Conservation (phyloP, 2,329 filamentous ascomycete genomes). For the Colletotrichum gigasporum region DNA sequence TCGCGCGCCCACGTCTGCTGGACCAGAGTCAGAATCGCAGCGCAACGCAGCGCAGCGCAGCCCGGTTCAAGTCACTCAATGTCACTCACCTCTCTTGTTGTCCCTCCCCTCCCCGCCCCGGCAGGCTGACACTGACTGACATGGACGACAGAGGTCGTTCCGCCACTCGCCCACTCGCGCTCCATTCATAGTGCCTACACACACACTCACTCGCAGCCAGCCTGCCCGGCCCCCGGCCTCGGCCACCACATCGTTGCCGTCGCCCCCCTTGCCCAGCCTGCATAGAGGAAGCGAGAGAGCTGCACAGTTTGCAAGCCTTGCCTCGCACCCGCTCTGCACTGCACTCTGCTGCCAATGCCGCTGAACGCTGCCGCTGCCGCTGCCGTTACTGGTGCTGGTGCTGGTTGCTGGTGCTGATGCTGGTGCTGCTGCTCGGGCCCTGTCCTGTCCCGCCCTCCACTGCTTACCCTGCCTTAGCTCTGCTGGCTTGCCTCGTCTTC, state of each 20-base stretch:
- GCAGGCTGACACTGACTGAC: conserved; percentile 8
- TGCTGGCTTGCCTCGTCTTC: background rate
- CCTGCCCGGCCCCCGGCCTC: background rate
- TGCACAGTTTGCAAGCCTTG: background rate
- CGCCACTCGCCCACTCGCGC: background rate
- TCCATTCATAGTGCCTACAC: background rate
- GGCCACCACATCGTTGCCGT: background rate
- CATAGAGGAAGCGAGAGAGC: too few species aligned
- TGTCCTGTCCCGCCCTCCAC: conserved; percentile 1
- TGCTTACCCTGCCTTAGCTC: conserved; percentile 11
- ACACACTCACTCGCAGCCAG: background rate
- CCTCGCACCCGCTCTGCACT: too few species aligned
- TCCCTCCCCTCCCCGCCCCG: background rate
- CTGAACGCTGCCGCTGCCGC: too few species aligned
- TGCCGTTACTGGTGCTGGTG: too few species aligned
- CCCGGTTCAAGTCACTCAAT: background rate
- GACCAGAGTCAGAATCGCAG: background rate
- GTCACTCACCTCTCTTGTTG: background rate
- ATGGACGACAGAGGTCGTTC: background rate
- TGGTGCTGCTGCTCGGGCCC: background rate
- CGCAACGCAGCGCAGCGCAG: background rate
- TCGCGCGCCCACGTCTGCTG: background rate
- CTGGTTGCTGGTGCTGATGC: too few species aligned
- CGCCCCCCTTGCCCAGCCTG: background rate
- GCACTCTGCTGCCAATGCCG: background rate